phyloP scores from a whole-genome alignment of 305 asterid genomes.

The Fraxinus albicans region DNA sequence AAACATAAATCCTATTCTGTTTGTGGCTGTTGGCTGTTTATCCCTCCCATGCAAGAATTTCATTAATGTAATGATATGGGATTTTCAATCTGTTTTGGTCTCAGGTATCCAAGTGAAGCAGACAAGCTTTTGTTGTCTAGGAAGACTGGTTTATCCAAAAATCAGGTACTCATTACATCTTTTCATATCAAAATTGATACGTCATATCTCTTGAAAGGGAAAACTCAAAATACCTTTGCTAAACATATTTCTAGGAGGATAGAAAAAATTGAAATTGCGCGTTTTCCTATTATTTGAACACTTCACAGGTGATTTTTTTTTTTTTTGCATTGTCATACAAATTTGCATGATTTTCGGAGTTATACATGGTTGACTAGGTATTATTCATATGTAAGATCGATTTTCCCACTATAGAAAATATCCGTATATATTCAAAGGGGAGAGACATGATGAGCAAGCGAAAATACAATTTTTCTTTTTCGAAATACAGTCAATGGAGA shows the following conservation, averaged over 20 bases:
- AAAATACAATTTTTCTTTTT: too few species aligned
- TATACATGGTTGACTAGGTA: too few species aligned
- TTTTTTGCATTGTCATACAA: neutral
- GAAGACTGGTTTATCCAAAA: slow-evolving; percentile 80
- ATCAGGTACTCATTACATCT: slow-evolving; percentile 62
- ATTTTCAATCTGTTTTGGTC: neutral
- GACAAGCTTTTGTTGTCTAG: slow-evolving; percentile 86
- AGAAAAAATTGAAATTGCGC: neutral
- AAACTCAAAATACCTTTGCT: slow-evolving; percentile 29
- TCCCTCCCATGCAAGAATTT: slow-evolving; percentile 6
- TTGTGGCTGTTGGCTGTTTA: neutral
- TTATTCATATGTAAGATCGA: too few species aligned
- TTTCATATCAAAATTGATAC: slow-evolving; percentile 32
- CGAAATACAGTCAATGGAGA: too few species aligned
- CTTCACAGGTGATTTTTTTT: neutral
- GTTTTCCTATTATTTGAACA: neutral
- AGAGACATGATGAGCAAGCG: too few species aligned
- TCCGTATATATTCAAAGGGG: too few species aligned
- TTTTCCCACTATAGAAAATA: too few species aligned
- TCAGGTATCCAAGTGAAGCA: slow-evolving; percentile 90
- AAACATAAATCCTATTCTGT: neutral
- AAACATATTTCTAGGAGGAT: neutral
- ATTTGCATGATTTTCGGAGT: too few species aligned
- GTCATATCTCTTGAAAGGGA: slow-evolving; percentile 51
- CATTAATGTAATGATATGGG: slow-evolving; percentile 3